Percentiles rank a stretch among this genome's conserved stretches.
phyloP scores from a whole-genome alignment of 768 basidiomycete genomes.

The Coprinopsis marcescibilis region DNA sequence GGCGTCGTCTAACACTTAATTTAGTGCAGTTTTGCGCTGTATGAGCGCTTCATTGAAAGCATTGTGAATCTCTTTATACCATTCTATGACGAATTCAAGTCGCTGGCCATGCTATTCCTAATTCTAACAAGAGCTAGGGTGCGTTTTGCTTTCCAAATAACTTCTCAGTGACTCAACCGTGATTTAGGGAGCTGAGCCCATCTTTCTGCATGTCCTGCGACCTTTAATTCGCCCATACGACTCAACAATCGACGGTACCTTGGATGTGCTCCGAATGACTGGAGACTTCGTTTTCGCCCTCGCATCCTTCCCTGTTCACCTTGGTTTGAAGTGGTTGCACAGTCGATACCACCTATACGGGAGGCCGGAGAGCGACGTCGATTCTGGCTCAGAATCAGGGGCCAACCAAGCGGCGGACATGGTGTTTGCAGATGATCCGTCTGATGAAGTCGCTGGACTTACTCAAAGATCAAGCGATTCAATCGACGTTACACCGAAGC shows the following conservation, averaged over 20 bases:
- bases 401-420: not conserved
- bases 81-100: constrained; percentile 82
- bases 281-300: constrained; percentile 56
- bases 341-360: constrained; percentile 14
- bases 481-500: not conserved
- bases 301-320: constrained; percentile 32
- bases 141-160: constrained; percentile 18
- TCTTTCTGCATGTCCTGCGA: constrained; percentile 75
- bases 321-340: constrained; percentile 32
- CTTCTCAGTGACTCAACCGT: not conserved
- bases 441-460: not conserved
- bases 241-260: constrained; percentile 52
- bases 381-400: not conserved
- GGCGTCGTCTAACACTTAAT: constrained; percentile 8
- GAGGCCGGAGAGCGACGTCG: not conserved
- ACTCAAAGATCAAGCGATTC: not conserved
- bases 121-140: constrained; percentile 73
- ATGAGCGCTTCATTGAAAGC: constrained; percentile 62
- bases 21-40: constrained; percentile 62
- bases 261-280: constrained; percentile 56
- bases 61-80: constrained; percentile 69
- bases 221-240: constrained; percentile 75
- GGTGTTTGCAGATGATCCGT: no score
- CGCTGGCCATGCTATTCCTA: constrained; percentile 65
- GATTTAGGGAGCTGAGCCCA: constrained; percentile 75